Evolutionary conservation across 2,329 filamentous ascomycete species (phyloP), one percentile per base, ranked within the genome.

Genomic region (Aspergillus chevalieri): DNA sequence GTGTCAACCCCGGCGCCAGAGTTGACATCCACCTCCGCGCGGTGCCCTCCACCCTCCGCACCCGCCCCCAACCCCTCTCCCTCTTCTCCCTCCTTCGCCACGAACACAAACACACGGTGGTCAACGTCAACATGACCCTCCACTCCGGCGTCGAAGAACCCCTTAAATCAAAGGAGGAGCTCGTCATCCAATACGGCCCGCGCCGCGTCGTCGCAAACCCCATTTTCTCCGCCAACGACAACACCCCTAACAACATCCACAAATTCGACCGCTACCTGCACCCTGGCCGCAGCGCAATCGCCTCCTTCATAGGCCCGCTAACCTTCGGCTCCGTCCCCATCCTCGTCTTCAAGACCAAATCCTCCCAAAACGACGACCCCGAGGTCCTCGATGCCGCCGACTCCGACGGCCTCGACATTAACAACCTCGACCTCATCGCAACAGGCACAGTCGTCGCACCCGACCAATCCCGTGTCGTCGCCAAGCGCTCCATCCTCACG

Each of bases 161-260:
- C 0, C 79, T 98, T 66, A 93, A 90, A 72, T 85, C 90, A 24
- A 98, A 98, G 77, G 87, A 93, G 60, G 87, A 95, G 66, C 75
- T 98, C 53, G 85, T 98, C 53, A 80, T 95, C 48, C 93, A 97
- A 71, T 94, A 88, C 65, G 93, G 93, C 19, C 84, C 92, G 9
- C 85, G 93, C 46, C 83, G 93, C 46, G 84, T 96, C 63, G 75
- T 91, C 51, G 83, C 96, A 72, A 92, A 93, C 63, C 93, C 93
- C 9, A 77, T 97, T 43, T 96, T 92, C 76, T 96, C 91, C 0
- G 83, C 88, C 64, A 78, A 82, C n/a, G 92, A 91, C 49, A 89
- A 86, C 64, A 96, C 92, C 0, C 88, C 89, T 44, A 97, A 97
- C 73, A 86, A 98, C 65, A 91, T 98, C 12, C 91, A 97, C 79